phyloP scores from a whole-genome alignment of 2,329 filamentous ascomycete species.

The Akanthomyces dipterigenus region DNA sequence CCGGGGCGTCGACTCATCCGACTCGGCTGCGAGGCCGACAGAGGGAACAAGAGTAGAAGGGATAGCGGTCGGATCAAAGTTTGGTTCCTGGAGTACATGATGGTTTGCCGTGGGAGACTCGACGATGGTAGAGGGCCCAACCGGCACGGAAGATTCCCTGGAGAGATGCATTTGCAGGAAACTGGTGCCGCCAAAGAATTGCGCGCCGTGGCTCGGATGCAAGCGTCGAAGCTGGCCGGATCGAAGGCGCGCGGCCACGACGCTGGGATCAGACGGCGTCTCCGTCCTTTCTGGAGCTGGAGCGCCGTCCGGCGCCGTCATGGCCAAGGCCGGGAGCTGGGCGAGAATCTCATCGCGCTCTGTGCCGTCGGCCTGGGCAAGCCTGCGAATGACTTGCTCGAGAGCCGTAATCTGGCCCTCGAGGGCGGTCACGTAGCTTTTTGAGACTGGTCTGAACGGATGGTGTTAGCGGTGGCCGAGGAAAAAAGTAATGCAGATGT shows the following conservation, averaged over 20 bases:
- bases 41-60: conserved; percentile 10
- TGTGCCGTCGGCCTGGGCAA: conserved; percentile 32
- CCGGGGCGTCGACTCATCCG: conserved; percentile 16
- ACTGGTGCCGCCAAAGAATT: conserved; percentile 44
- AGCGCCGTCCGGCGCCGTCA: conserved; percentile 15
- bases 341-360: conserved; percentile 37
- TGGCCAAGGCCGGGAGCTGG: conserved; percentile 24
- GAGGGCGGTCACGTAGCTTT: conserved; percentile 40
- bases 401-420: conserved; percentile 40
- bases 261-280: conserved; percentile 22
- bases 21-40: background rate
- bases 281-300: conserved; percentile 13
- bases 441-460: conserved; percentile 40
- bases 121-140: conserved; percentile 11
- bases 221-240: conserved; percentile 33
- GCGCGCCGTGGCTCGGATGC: conserved; percentile 32
- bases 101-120: conserved; percentile 13
- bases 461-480: too few species aligned
- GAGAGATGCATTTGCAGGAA: conserved; percentile 35
- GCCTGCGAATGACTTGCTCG: conserved; percentile 37
- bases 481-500: too few species aligned
- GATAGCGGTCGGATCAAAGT: conserved; percentile 8
- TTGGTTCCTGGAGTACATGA: conserved; percentile 6
- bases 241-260: conserved; percentile 26
- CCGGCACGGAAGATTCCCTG: conserved; percentile 20